phyloP scores from a whole-genome alignment of 2,329 filamentous ascomycete genomes.

The Leptographium procerum region DNA sequence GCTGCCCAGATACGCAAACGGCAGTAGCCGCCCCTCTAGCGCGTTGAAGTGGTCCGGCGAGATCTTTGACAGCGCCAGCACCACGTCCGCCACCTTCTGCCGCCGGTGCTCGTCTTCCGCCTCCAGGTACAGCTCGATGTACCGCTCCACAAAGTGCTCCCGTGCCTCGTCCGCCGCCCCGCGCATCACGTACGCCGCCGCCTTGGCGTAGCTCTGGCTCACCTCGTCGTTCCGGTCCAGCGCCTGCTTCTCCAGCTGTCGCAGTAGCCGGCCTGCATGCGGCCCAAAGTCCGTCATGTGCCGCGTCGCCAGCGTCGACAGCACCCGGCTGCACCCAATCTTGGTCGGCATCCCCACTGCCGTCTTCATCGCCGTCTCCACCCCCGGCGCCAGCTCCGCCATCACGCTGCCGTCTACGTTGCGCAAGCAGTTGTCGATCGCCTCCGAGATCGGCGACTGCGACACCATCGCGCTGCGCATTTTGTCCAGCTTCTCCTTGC shows the following conservation, averaged over 20 bases:
- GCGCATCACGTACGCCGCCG: slow-evolving; percentile 74
- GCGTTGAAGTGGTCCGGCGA: slow-evolving; percentile 80
- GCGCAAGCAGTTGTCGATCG: slow-evolving; percentile 80
- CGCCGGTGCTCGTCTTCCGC: slow-evolving; percentile 68
- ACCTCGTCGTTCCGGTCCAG: slow-evolving; percentile 92
- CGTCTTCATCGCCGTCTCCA: slow-evolving; percentile 71
- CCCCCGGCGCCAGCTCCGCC: slow-evolving; percentile 55
- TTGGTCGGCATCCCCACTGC: slow-evolving; percentile 90
- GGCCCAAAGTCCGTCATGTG: slow-evolving; percentile 64
- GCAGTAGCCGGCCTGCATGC: slow-evolving; percentile 65
- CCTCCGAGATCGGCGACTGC: slow-evolving; percentile 81
- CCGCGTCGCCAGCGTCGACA: slow-evolving; percentile 75
- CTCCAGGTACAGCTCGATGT: slow-evolving; percentile 65
- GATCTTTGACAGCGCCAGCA: slow-evolving; percentile 72
- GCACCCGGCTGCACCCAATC: slow-evolving; percentile 75
- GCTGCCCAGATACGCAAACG: slow-evolving; percentile 78
- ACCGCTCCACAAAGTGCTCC: slow-evolving; percentile 37
- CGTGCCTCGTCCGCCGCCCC: slow-evolving; percentile 38
- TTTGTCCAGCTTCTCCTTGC: slow-evolving; percentile 82
- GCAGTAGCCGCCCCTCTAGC: slow-evolving; percentile 63
- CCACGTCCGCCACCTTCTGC: slow-evolving; percentile 69
- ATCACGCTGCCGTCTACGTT: slow-evolving; percentile 71
- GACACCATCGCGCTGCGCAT: slow-evolving; percentile 72
- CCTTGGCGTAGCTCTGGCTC: slow-evolving; percentile 74
- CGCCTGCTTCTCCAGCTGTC: slow-evolving; percentile 66